A percentile compares a stretch with the other conserved stretches of the same genome.
Conservation (phyloP, 371 early-diverging fungal species). For the Coemansia sp. region DNA sequence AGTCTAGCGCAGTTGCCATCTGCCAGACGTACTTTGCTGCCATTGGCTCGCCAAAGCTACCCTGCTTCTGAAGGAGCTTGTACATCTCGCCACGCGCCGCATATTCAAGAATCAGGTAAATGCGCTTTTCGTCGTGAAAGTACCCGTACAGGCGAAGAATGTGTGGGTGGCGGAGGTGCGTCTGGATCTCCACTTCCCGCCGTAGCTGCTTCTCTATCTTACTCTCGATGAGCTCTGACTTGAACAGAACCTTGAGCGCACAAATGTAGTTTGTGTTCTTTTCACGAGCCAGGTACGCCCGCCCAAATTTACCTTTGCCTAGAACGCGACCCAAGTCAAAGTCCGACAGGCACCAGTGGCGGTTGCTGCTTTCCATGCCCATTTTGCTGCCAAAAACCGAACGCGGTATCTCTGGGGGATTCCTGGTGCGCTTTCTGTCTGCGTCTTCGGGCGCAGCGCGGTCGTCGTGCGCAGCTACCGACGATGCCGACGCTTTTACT, state of each 20-base stretch:
- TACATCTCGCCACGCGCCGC: slow-evolving; percentile 95
- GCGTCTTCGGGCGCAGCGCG: neutral
- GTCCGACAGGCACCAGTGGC: slow-evolving; percentile 82
- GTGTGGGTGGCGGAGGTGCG: slow-evolving; percentile 90
- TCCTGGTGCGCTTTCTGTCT: neutral
- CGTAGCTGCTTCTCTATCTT: slow-evolving; percentile 85
- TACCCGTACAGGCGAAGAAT: slow-evolving; percentile 95
- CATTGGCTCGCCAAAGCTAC: slow-evolving; percentile 70
- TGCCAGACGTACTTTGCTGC: slow-evolving; percentile 91
- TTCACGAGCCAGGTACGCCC: slow-evolving; percentile 95
- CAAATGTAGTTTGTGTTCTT: slow-evolving; percentile 80
- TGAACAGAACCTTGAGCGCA: slow-evolving; percentile 92
- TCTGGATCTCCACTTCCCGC: slow-evolving; percentile 98
- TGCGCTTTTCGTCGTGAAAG: slow-evolving; percentile 90
- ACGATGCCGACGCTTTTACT: neutral
- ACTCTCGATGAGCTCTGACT: slow-evolving; percentile 70
- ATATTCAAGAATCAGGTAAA: slow-evolving; percentile 96
- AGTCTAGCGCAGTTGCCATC: slow-evolving; percentile 81
- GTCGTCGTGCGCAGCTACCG: neutral
- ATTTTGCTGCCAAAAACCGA: neutral
- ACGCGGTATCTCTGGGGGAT: slow-evolving; percentile 2
- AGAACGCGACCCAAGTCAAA: slow-evolving; percentile 95
- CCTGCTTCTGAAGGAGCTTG: slow-evolving; percentile 66
- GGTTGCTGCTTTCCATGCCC: slow-evolving; percentile 3
- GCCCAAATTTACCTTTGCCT: slow-evolving; percentile 98